Base-by-base conservation (phyloP, 192 early-diverging fungal species). In the Pilaira anomala region DNA sequence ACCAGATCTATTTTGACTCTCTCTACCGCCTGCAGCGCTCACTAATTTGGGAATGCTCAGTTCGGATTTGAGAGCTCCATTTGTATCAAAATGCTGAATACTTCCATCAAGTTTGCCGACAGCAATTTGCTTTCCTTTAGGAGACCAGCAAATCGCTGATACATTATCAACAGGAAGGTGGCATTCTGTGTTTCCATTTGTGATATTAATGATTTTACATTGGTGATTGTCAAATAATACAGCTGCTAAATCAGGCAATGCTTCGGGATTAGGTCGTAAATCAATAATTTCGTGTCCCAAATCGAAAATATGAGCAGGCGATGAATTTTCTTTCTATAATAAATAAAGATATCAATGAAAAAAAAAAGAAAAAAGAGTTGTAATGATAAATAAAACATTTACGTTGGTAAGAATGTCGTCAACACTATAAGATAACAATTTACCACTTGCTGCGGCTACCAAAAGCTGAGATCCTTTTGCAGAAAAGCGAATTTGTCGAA, bases 121-220 rank as follows among this genome's bases (percentile, higher is more conserved):
- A 26, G 86, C 86, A 40, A 96, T 82, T 68, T 94, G 94, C 65
- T 93, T 94, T 66, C 94, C 94, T 66, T 96, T 96, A 30, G 79
- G 80, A 39, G 91, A 93, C 94, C 94, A 96, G 44, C 83, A 87
- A 21, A 94, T 80, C 7, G 83, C 73, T 11, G 82, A 83, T 44
- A 79, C 62, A 13, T 61, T 72, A 14, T 55, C 60, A 21, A 68
- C 41, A 26, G 65, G 66, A 16, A 90, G 65, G 8, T 50, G 67
- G 1, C 62, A 80, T 2, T 25, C 13, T 7, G 65, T 60, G 3
- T 65, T 62, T 0, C 65, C 63, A 44, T 50, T 55, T 6, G 56
- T 61, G 12, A 77, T 48, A 49, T 80, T 74, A 2, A 83, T 72
- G 5, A 86, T 73, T 18, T 46, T 42, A 29, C 74, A 62, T 3